These are phyloP conservation scores for Auriscalpium orientale DNA, from an alignment of 768 basidiomycete species.

Conservation along the genomic window DNA sequence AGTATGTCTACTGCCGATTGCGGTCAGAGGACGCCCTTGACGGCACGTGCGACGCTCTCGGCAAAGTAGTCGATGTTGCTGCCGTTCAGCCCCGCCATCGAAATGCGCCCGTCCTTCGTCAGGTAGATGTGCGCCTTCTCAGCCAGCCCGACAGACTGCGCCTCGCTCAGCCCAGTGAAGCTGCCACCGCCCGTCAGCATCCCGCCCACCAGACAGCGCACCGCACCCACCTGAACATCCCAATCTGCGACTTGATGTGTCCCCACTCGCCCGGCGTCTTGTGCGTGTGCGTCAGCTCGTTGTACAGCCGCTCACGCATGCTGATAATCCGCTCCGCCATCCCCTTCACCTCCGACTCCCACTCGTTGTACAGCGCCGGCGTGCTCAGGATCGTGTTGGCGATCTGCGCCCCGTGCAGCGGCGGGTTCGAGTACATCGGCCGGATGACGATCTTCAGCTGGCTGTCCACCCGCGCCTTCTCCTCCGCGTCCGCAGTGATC, in stretches of 20 bases:
- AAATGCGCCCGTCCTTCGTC: conserved; percentile 90
- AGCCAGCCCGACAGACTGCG: conserved; percentile 76
- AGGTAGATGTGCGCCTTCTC: conserved; percentile 89
- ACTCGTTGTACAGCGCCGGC: conserved; percentile 68
- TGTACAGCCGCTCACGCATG: conserved; percentile 83
- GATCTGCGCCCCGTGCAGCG: conserved; percentile 81
- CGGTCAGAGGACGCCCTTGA: conserved; percentile 65
- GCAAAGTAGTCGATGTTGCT: conserved; percentile 88
- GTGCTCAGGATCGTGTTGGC: conserved; percentile 78
- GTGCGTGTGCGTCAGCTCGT: conserved; percentile 64
- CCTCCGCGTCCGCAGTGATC: conserved; percentile 56
- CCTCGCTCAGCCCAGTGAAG: conserved; percentile 78
- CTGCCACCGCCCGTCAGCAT: conserved; percentile 19
- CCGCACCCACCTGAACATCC: conserved; percentile 84
- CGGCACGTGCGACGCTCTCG: conserved; percentile 74
- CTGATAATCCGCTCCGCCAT: conserved; percentile 95
- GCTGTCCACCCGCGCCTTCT: conserved; percentile 82
- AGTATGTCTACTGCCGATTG: not conserved
- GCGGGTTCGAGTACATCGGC: conserved; percentile 98
- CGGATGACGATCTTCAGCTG: conserved; percentile 94
- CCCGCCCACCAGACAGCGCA: not conserved
- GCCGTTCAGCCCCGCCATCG: conserved; percentile 86
- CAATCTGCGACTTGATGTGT: conserved; percentile 92
- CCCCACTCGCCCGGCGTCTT: conserved; percentile 93
- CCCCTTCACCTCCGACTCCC: conserved; percentile 87